Evolutionary conservation across 2,329 filamentous ascomycete species (phyloP).

Genomic region (Leptographium wingfieldii): DNA sequence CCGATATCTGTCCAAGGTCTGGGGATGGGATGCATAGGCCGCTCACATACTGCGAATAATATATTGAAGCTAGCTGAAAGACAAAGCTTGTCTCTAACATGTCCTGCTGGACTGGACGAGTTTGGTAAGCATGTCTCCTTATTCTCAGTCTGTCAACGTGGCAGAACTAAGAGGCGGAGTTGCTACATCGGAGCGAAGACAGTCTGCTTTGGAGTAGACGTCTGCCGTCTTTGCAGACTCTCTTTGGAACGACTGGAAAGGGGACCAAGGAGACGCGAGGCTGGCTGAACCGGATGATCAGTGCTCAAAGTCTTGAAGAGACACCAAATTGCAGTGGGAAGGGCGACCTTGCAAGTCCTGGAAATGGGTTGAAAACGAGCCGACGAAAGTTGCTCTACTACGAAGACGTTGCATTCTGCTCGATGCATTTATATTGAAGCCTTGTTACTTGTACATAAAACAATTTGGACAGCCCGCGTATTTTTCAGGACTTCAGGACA

Average conservation of each 20-base stretch:
- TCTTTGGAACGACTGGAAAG: background rate
- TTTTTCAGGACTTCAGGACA: background rate
- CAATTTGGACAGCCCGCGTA: background rate
- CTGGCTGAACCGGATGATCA: background rate
- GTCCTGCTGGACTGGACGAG: background rate
- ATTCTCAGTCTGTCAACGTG: too few relatives aligned
- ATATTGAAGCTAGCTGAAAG: background rate
- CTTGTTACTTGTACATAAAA: background rate
- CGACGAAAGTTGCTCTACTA: background rate
- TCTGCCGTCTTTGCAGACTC: background rate
- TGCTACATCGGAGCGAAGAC: background rate
- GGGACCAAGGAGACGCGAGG: background rate
- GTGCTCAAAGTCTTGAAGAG: background rate
- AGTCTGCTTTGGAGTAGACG: background rate
- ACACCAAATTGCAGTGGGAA: background rate
- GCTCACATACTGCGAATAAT: background rate
- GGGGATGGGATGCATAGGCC: constrained; percentile 65
- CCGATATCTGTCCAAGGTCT: constrained; percentile 85
- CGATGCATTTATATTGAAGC: background rate
- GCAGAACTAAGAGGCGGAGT: background rate
- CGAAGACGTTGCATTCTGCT: background rate
- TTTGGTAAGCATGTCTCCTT: background rate
- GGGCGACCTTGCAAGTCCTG: background rate
- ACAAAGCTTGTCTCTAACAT: background rate
- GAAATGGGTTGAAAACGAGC: background rate